These are phyloP conservation scores for Aspergillus asperescens DNA, from an alignment of 495 filamentous ascomycete genomes.

Conservation along the genomic window DNA sequence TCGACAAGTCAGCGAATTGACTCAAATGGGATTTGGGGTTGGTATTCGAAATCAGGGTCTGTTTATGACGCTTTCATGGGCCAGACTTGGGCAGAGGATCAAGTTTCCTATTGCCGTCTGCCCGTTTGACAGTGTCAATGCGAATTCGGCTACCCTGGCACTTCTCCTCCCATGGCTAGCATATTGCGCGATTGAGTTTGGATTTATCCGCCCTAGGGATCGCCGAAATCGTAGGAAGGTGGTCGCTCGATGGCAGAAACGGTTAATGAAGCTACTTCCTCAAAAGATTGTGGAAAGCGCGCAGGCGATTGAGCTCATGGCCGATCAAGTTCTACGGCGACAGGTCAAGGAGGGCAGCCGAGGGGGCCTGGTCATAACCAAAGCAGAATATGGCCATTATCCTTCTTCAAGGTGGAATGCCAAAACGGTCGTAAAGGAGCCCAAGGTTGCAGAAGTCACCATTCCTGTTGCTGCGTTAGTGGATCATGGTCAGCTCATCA, in stretches of 20 bases:
- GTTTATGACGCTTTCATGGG: conserved; percentile 38
- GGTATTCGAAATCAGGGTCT: conserved; percentile 34
- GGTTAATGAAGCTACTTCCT: conserved; percentile 38
- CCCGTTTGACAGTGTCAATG: conserved; percentile 31
- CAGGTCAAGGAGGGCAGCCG: conserved; percentile 38
- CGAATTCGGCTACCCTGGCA: conserved; percentile 34
- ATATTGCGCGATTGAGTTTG: conserved; percentile 48
- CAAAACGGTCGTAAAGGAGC: conserved; percentile 18
- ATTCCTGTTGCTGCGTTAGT: conserved; percentile 46
- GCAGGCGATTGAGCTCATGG: conserved; percentile 50
- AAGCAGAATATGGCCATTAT: conserved; percentile 41
- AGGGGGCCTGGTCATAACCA: conserved; percentile 36
- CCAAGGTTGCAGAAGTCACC: conserved; percentile 41
- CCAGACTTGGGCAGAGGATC: conserved; percentile 38
- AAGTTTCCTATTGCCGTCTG: conserved; percentile 38
- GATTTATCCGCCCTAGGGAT: conserved; percentile 40
- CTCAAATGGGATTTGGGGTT: conserved; percentile 38
- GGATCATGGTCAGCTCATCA: conserved; percentile 43
- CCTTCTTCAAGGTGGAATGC: conserved; percentile 25
- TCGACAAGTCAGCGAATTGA: conserved; percentile 36
- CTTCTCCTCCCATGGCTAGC: conserved; percentile 44
- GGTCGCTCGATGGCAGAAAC: conserved; percentile 33
- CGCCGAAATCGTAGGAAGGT: conserved; percentile 32
- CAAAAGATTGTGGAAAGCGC: conserved; percentile 44
- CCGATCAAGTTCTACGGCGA: conserved; percentile 42